These are phyloP conservation scores for Candida namnaoensis DNA, from an alignment of 805 yeast genomes.

Conservation along the genomic window DNA sequence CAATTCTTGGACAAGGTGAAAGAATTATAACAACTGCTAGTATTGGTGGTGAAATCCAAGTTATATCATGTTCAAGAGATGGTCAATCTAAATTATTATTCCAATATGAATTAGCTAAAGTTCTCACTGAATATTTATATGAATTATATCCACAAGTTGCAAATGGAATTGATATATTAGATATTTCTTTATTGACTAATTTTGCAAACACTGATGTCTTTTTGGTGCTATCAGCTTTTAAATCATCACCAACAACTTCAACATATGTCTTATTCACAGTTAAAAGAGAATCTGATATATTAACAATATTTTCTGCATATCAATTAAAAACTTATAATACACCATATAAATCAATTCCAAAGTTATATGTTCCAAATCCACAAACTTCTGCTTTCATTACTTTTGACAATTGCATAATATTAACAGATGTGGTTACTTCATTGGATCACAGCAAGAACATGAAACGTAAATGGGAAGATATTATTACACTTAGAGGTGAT, in stretches of 20 bases:
- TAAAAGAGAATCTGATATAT: constrained; percentile 39
- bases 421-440: constrained; percentile 48
- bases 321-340: constrained; percentile 42
- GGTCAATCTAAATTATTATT: constrained; percentile 30
- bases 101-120: constrained; percentile 25
- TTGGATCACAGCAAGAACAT: constrained; percentile 23
- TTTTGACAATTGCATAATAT: constrained; percentile 49
- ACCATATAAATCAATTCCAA: constrained; percentile 28
- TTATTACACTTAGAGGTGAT: constrained; percentile 45
- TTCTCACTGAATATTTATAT: constrained; percentile 30
- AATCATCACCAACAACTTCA: constrained; percentile 14
- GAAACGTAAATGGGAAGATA: constrained; percentile 72
- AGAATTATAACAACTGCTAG: constrained; percentile 32
- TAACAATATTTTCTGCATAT: constrained; percentile 55
- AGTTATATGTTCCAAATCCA: constrained; percentile 48
- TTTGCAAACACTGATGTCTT: constrained; percentile 29
- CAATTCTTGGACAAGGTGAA: constrained; percentile 41
- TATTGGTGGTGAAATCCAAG: constrained; percentile 33
- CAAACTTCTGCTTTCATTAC: constrained; percentile 52
- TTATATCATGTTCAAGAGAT: constrained; percentile 39
- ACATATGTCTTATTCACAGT: constrained; percentile 46
- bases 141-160: constrained; percentile 45
- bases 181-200: constrained; percentile 42
- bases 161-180: constrained; percentile 46
- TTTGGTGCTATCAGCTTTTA: constrained; percentile 40